These are phyloP conservation scores for Solanum arcanum DNA, from an alignment of 257 asterid genomes.

Conservation along the genomic window DNA sequence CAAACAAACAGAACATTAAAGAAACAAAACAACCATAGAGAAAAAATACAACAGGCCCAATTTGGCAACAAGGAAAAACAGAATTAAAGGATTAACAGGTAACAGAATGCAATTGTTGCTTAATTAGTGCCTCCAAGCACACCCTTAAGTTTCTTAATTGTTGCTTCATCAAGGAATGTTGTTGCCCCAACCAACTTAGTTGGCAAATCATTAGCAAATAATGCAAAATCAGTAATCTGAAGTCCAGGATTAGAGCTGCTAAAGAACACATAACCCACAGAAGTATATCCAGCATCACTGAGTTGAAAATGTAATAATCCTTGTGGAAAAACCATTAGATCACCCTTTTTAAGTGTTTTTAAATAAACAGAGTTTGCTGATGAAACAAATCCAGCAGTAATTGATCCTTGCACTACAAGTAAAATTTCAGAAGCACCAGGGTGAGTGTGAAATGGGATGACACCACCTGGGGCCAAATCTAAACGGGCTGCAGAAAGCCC, in stretches of 20 bases:
- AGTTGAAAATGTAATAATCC: conserved; percentile 71
- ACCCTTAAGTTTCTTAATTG: conserved; percentile 44
- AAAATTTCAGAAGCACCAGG: conserved; percentile 61
- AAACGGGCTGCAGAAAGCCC: conserved; percentile 62
- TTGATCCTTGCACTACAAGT: conserved; percentile 32
- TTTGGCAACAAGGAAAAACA: neutral
- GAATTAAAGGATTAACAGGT: neutral
- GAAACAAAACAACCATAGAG: neutral
- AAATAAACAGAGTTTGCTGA: conserved; percentile 42
- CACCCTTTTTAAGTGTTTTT: conserved; percentile 49
- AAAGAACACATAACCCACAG: conserved; percentile 48
- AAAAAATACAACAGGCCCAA: neutral
- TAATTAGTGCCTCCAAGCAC: conserved; percentile 37
- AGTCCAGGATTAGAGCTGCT: conserved; percentile 58
- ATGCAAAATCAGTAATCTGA: conserved; percentile 47
- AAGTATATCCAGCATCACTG: conserved; percentile 38
- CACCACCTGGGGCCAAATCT: conserved; percentile 53
- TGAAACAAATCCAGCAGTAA: conserved; percentile 43
- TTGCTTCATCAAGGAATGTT: conserved; percentile 49
- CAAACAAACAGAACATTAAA: neutral
- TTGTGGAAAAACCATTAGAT: conserved; percentile 51
- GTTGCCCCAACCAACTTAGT: conserved; percentile 33
- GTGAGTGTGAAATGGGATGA: conserved; percentile 70
- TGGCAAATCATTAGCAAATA: conserved; percentile 43
- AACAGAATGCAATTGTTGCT: neutral